A percentile compares a stretch with the other conserved stretches of the same genome.
These are phyloP conservation scores for Candida smagusa DNA, from an alignment of 1,139 yeast species.

Conservation along the genomic window DNA sequence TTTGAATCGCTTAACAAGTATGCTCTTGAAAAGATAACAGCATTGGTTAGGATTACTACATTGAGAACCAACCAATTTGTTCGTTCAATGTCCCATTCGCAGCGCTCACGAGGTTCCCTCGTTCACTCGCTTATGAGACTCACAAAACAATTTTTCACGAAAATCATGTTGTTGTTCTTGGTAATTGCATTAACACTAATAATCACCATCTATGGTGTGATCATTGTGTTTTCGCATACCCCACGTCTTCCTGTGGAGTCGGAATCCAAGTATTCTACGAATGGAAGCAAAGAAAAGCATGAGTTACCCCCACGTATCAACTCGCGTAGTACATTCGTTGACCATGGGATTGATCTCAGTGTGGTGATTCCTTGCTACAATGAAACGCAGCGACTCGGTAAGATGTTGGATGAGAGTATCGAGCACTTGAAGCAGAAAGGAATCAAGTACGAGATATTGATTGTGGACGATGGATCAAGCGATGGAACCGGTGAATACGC, in stretches of 20 bases:
- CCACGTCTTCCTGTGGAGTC: slow-evolving; percentile 56
- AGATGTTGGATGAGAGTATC: slow-evolving; percentile 78
- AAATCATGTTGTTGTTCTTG: slow-evolving; percentile 5
- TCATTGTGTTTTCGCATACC: slow-evolving; percentile 54
- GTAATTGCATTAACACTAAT: slow-evolving; percentile 11
- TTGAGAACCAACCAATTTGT: too few relatives aligned
- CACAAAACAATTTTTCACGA: slow-evolving; percentile 1
- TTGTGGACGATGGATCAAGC: slow-evolving; percentile 88
- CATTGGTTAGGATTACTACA: too few relatives aligned
- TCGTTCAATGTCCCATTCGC: too few relatives aligned
- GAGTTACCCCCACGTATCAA: slow-evolving; percentile 28
- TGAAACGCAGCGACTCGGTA: slow-evolving; percentile 68
- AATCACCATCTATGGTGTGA: slow-evolving; percentile 33
- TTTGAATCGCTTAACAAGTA: too few relatives aligned
- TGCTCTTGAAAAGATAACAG: too few relatives aligned
- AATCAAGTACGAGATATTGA: slow-evolving; percentile 64
- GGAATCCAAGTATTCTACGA: slow-evolving; percentile 51
- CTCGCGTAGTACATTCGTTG: slow-evolving; percentile 27
- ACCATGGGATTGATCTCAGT: slow-evolving; percentile 48
- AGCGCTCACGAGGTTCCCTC: too few relatives aligned
- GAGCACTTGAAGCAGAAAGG: slow-evolving; percentile 41
- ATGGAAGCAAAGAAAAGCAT: slow-evolving; percentile 17
- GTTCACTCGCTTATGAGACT: too few relatives aligned
- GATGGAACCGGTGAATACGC: slow-evolving; percentile 82
- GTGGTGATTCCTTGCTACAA: slow-evolving; percentile 91